phyloP scores from a whole-genome alignment of 495 filamentous ascomycete genomes.

The Penicillium mononematosum region DNA sequence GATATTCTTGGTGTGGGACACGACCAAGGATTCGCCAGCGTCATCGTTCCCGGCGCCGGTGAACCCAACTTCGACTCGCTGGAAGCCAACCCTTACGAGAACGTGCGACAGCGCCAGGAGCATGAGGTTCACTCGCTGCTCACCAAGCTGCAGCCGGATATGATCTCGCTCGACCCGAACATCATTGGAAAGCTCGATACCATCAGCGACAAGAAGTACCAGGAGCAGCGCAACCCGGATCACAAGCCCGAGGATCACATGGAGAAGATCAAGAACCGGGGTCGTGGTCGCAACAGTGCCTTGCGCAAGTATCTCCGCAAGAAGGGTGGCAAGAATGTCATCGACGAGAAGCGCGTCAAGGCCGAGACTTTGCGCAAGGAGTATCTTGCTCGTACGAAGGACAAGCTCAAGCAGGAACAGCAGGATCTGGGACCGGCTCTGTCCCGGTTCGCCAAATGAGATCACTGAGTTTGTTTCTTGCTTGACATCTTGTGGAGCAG shows the following conservation, averaged over 20 bases:
- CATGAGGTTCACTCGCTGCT: conserved; percentile 84
- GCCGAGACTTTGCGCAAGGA: conserved; percentile 66
- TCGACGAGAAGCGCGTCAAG: conserved; percentile 79
- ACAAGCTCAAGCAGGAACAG: conserved; percentile 59
- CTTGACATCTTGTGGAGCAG: conserved; percentile 18
- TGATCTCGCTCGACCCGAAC: conserved; percentile 92
- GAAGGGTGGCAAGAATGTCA: conserved; percentile 83
- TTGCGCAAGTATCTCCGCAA: conserved; percentile 85
- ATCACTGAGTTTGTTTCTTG: conserved; percentile 25
- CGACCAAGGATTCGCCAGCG: conserved; percentile 78
- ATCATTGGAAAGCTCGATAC: conserved; percentile 85
- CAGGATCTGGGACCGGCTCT: conserved; percentile 70
- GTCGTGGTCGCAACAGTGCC: conserved; percentile 87
- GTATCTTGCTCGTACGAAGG: conserved; percentile 59
- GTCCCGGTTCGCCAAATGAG: conserved; percentile 61
- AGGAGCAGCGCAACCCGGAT: conserved; percentile 74
- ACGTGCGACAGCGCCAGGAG: conserved; percentile 86
- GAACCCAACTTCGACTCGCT: conserved; percentile 96
- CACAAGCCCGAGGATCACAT: conserved; percentile 66
- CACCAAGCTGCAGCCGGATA: conserved; percentile 92
- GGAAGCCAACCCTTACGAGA: conserved; percentile 97
- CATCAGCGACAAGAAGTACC: conserved; percentile 66
- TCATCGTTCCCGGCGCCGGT: conserved; percentile 89
- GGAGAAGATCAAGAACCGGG: conserved; percentile 69
- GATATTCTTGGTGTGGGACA: conserved; percentile 86